Evolutionary conservation across 1,284 basidiomycete species (phyloP), one percentile per base, ranked within the genome.

Genomic region (Rhodotorula sp.): DNA sequence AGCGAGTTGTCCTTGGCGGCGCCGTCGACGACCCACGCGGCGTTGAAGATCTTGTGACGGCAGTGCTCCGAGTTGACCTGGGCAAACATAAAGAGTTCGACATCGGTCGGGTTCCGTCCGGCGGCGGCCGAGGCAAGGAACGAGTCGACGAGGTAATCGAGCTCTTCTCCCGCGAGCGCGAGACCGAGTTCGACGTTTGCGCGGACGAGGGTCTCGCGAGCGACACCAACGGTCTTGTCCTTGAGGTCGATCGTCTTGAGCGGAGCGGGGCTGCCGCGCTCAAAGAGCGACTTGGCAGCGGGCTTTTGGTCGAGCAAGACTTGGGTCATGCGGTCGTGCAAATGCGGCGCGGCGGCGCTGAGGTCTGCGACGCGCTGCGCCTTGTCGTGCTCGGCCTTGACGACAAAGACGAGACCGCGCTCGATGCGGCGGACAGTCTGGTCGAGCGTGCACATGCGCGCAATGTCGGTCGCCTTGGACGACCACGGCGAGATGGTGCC

Each of bases 11-110:
- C 86, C 64, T 73, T 63, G 33, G 60, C 55, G 42, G 69, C 24
- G 18, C 76, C 77, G 61, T 78, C 72, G 49, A 78, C 71, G 30
- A 88, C 91, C 96, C 96, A 99, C 54, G 90, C 86, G 0, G 96
- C 95, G 80, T 99, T 99, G 85, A 99, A 99, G 77, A 98, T 99
- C 83, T 99, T 99, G 86, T 99, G 96, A 59, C 96, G 87, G 82
- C 96, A 99, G 81, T 99, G 96, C 82, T 99, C 96, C 54, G 95
- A 98, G 83, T 99, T 99, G 80, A 99, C 95, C 81, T 99, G 96
- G 24, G 96, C 95, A 80, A 99, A 99, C 95, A 99, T 99, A 86
- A 99, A 99, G 26, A 99, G 85, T 80, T 99, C 96, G 20, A 96
- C 95, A 78, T 99, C 95, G 60, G 93, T 98, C 6, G 94, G 94